Conservation (phyloP, 176 grass and related monocot species). For the Puccinellia tenuiflora region DNA sequence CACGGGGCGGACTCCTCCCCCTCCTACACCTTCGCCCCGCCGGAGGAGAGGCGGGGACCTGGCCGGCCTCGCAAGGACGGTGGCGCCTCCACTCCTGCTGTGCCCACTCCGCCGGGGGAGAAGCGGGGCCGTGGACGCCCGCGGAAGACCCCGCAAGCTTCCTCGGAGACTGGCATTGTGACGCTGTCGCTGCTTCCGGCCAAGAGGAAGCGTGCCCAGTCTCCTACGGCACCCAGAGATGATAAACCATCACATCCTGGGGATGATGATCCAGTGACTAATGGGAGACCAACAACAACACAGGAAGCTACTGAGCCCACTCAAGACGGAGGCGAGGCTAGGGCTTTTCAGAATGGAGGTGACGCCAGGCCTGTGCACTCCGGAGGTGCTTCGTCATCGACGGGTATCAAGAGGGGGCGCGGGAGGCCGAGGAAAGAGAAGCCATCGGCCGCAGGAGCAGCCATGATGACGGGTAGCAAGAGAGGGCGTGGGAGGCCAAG, state of each 20-base stretch:
- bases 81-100: background rate
- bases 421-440: constrained; percentile 22
- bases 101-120: background rate
- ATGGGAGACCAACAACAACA: constrained; percentile 20
- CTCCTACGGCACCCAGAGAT: background rate
- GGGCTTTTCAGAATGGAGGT: constrained; percentile 2
- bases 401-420: background rate
- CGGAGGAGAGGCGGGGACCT: constrained; percentile 13
- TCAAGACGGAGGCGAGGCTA: background rate
- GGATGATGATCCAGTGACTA: background rate
- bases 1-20: background rate
- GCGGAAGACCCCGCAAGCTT: background rate
- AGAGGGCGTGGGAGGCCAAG: background rate
- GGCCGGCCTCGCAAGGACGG: background rate
- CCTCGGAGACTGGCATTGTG: background rate
- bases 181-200: background rate
- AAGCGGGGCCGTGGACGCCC: constrained; percentile 7
- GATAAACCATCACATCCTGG: too few relatives aligned
- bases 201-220: constrained; percentile 1
- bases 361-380: background rate
- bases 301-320: background rate
- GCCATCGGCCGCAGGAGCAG: background rate
- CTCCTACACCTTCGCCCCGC: constrained; percentile 12
- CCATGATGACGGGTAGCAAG: background rate
- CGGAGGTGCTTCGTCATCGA: background rate